Evolutionary conservation across 2,329 filamentous ascomycete species (phyloP), one percentile per base, ranked within the genome.

Genomic region (Colletotrichum spinosum): DNA sequence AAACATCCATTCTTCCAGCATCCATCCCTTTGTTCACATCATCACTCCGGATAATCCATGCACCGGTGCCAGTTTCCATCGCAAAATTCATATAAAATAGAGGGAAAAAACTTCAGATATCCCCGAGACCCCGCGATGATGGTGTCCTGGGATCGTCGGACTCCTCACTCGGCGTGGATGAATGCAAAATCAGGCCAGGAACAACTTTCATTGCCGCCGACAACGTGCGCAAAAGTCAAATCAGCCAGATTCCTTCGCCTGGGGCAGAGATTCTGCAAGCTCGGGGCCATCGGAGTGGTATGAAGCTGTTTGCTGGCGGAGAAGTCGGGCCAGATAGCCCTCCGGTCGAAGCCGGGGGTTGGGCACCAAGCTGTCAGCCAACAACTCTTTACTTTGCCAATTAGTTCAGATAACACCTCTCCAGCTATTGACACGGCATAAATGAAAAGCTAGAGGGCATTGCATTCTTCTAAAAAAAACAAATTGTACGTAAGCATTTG

Each of bases 1-100:
- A 34, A 17, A 15, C 49, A n/a, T 51, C 49, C 49, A 51, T 15
- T n/a, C 49, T 51, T 51, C 39, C 39, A 11, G 39, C 39, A n/a
- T 51, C 13, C n/a, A 51, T 33, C 46, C 34, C 46, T 8, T 51
- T 12, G 49, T 51, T 15, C 34, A 51, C 15, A 8, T 38, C 34
- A 15, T 38, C 3, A 38, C 6, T 12, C 25, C 25, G 25, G 25
- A 7, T 13, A 12, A n/a, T 51, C 49, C 8, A 35, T 51, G 8
- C 12, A 6, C 8, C 35, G 13, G 5, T 25, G 25, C 25, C 25
- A 25, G 25, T 25, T 25, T 25, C 25, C 25, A 25, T 25, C 25
- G 25, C 25, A 25, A 25, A 5, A 25, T 1, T 25, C 25, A 25
- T 25, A 1, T 5, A 25, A 0, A 25, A 25, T 25, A 25, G 4